Percentiles rank a stretch among this genome's conserved stretches.
phyloP scores from a whole-genome alignment of 352 stramenopile species.

The Globisporangium rhizosaccharum region DNA sequence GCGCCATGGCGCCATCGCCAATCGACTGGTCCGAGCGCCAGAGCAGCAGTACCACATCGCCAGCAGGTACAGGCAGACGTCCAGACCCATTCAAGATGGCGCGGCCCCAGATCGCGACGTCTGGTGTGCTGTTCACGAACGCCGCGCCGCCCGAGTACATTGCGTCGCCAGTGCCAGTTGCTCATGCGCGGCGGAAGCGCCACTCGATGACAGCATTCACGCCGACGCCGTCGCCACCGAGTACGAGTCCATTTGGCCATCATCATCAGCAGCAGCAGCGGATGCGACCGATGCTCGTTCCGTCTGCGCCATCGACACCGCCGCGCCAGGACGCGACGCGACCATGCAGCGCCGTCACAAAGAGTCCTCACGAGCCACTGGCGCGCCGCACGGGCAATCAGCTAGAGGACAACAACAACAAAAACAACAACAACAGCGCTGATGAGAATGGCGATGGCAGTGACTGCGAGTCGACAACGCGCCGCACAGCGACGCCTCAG shows the following conservation, averaged over 20 bases:
- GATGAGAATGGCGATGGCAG: neutral
- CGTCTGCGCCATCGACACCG: constrained; percentile 17
- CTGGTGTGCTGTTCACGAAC: constrained; percentile 3
- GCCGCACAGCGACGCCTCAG: neutral
- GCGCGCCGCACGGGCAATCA: constrained; percentile 9
- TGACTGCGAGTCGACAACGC: neutral
- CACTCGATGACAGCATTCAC: constrained; percentile 41
- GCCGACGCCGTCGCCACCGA: constrained; percentile 14
- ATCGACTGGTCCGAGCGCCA: constrained; percentile 2
- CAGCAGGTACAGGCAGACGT: neutral
- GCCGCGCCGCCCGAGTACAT: constrained; percentile 43
- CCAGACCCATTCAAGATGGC: constrained; percentile 1
- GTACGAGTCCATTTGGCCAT: neutral
- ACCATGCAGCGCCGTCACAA: constrained; percentile 10
- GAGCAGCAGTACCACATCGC: neutral
- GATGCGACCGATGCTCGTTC: constrained; percentile 16
- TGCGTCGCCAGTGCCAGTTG: constrained; percentile 41
- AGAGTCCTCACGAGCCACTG: constrained; percentile 19
- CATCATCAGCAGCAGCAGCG: constrained; percentile 12
- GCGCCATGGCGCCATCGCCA: constrained; percentile 6
- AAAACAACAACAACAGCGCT: constrained; percentile 1
- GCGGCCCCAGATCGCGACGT: constrained; percentile 25
- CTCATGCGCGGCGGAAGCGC: constrained; percentile 37
- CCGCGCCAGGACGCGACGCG: constrained; percentile 16
- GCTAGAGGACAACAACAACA: constrained; percentile 4